Base-by-base conservation (phyloP, 2,329 filamentous ascomycete species). In the Colletotrichum echinochloae region DNA sequence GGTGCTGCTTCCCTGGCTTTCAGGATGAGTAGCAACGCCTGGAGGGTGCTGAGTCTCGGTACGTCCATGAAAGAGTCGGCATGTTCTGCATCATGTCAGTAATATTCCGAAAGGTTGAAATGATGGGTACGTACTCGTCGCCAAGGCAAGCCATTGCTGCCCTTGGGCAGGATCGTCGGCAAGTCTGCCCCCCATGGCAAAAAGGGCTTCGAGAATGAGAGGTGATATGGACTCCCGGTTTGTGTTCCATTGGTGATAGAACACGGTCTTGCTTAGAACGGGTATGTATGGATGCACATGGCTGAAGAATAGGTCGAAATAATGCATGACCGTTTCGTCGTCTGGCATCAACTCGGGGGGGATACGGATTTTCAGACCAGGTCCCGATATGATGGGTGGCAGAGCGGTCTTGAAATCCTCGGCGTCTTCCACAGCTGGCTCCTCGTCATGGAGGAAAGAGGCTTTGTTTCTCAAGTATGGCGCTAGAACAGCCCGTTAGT, bases 231-330 rank as follows among this genome's bases (percentile, higher is more conserved):
- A 89, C n/a, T 92, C 88, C 69, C 93, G 89, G 72, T 94, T 91
- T 20, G 89, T 90, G 66, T 92, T 90, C 95, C 95, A 98, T 81
- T 98, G 94, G 52, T 94, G 91, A 77, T 96, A 97, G 76, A 98
- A 93, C 48, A 91, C 86, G 2, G 88, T 84, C 76, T 94, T 93
- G 81, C 96, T 95, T 63, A 98, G 83, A 3, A 98, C 94, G 0
- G 95, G 95, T 2, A 97, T 91, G 75, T 97, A 98, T 0, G 95
- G 95, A 77, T 98, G 96, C 39, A 98, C 92, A 74, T 98, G 91
- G 41, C 87, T 85, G 80, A 98, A 98, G 79, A 94, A 98, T 52
- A 97, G 92, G 48, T 96, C 90, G 78, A 98, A 97, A 78, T 96
- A 97, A 44, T 92, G 88, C 77, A 94, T 83, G 5, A 91, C 91